Base-by-base conservation (phyloP, 768 basidiomycete genomes). In the Amanita rimosa region DNA sequence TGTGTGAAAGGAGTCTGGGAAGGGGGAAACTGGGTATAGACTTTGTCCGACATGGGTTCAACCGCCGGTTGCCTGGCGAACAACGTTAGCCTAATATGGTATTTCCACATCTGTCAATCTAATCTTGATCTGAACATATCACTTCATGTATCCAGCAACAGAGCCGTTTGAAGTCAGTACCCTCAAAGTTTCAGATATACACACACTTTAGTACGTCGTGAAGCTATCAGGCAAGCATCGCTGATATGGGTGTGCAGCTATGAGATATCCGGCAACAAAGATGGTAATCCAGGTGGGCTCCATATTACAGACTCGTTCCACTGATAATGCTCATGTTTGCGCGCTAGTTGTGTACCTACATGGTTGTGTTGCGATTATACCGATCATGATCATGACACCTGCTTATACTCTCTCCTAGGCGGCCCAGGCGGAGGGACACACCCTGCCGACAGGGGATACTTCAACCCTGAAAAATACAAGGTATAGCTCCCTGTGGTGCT, bases 381-480 rank as follows among this genome's bases (percentile, higher is more conserved):
- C 34, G 33, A 16, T 36, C 22, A 8, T 41, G n/a, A n/a, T n/a
- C n/a, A 14, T 37, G 31, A 40, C 43, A 34, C 39, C 55, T 16
- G 46, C 42, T 52, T 26, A 43, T 26, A 26, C 17, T 10, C 11
- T 34, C 38, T 21, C 47, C 16, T 51, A 83, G 83, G 83, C 35
- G 89, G 90, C 5, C 90, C 90, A 13, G 92, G 92, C 11, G 85
- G 88, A 9, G 89, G 88, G 4, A 71, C 69, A 40, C 76, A 81
- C 58, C 60, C 69, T 4, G 72, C 71, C 48, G 91, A 95, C 64
- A 72, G 85, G 46, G 65, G 70, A 4, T 93, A 84, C 70, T 94
- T 94, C 65, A 79, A 93, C 58, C 89, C 90, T 3, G 62, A 72
- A 29, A 86, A 88, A 59, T 95, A 93, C 71, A 88, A 85, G 69